A percentile compares a stretch with the other conserved stretches of the same genome.
Conservation (phyloP, 129 eudicot genomes). For the Saposhnikovia divaricata region DNA sequence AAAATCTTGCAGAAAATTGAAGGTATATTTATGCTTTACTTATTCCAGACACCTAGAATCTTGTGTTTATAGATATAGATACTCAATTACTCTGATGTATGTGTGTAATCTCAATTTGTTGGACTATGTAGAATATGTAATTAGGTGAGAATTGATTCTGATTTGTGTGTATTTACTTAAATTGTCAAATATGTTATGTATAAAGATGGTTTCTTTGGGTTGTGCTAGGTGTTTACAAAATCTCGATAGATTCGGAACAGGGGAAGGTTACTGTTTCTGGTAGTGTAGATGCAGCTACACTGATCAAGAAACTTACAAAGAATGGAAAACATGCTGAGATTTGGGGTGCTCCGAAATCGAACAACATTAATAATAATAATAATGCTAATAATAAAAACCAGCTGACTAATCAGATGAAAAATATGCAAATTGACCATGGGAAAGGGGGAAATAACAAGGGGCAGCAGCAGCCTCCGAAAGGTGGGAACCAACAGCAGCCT, state of each 20-base stretch:
- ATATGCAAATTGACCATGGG: constrained; percentile 35
- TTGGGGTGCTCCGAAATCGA: constrained; percentile 36
- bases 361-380: constrained; percentile 4
- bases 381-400: constrained; percentile 14
- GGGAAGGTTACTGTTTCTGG: constrained; percentile 81
- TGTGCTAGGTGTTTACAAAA: constrained; percentile 55
- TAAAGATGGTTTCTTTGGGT: constrained; percentile 8
- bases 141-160: not conserved
- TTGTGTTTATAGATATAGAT: not conserved
- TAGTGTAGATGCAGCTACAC: constrained; percentile 54
- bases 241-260: constrained; percentile 62
- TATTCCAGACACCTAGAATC: not conserved
- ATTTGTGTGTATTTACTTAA: not conserved
- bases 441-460: constrained; percentile 26
- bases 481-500: constrained; percentile 2
- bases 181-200: not conserved
- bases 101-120: not conserved
- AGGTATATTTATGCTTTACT: constrained; percentile 31
- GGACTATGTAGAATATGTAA: not conserved
- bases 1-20: constrained; percentile 96
- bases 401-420: constrained; percentile 40
- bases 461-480: constrained; percentile 13
- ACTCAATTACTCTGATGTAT: not conserved
- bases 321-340: constrained; percentile 74
- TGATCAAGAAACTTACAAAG: constrained; percentile 67